A percentile compares a stretch with the other conserved stretches of the same genome.
Conservation (phyloP, 2,329 filamentous ascomycete genomes). For the Arachnopeziza araneosa region DNA sequence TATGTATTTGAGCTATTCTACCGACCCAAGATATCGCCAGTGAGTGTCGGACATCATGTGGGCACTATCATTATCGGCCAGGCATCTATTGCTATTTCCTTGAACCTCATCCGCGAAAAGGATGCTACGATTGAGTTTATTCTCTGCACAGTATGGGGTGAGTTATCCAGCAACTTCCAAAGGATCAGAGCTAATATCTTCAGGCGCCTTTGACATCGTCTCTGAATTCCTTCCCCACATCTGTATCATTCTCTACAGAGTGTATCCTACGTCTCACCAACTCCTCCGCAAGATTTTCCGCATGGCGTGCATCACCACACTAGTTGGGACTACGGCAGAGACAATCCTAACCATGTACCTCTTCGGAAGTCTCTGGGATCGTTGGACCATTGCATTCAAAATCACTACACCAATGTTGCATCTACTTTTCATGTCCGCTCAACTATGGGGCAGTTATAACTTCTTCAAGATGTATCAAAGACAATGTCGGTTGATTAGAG, state of each 20-base stretch:
- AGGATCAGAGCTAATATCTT: not conserved
- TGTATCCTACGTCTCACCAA: slow-evolving; percentile 33
- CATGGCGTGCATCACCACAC: slow-evolving; percentile 33
- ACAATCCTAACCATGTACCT: slow-evolving; percentile 40
- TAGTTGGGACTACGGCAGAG: slow-evolving; percentile 35
- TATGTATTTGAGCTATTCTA: slow-evolving; percentile 42
- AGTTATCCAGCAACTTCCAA: not conserved
- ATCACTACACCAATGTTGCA: slow-evolving; percentile 39
- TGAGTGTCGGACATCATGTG: slow-evolving; percentile 37
- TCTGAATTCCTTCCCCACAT: slow-evolving; percentile 42
- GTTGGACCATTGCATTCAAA: slow-evolving; percentile 40
- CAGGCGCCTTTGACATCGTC: slow-evolving; percentile 42
- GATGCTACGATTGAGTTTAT: slow-evolving; percentile 29
- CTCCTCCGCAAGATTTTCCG: slow-evolving; percentile 37
- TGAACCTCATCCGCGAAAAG: slow-evolving; percentile 22
- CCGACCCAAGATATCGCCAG: slow-evolving; percentile 35
- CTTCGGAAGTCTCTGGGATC: slow-evolving; percentile 37
- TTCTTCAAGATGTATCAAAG: slow-evolving; percentile 36
- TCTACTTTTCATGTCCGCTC: slow-evolving; percentile 36
- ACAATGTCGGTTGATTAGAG: slow-evolving; percentile 16
- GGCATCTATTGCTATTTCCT: slow-evolving; percentile 35
- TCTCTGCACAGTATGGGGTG: slow-evolving; percentile 28
- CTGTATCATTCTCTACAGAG: slow-evolving; percentile 40
- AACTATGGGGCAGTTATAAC: slow-evolving; percentile 38
- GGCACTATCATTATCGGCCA: slow-evolving; percentile 35